Evolutionary conservation across 2,329 filamentous ascomycete genomes (phyloP), one percentile per base, ranked within the genome.

Genomic region (Penicillium vulpinum): DNA sequence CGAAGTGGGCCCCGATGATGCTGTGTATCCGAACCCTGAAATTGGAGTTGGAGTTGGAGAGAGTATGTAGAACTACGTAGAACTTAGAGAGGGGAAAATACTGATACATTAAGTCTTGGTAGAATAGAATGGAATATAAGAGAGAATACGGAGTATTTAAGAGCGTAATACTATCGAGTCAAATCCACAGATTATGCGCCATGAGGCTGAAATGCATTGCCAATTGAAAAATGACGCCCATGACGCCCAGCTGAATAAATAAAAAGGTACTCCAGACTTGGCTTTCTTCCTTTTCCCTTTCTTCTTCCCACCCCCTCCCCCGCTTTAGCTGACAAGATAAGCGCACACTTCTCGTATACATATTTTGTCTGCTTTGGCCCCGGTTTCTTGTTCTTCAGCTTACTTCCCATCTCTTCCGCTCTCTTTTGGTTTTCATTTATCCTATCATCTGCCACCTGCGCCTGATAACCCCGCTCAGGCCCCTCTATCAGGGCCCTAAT

Each of bases 401-500:
- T 55, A 50, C 54, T 38, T 52, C 43, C 51, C 28, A 36, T 48
- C 10, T 33, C 36, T n/a, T 21, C n/a, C 44, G 40, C 29, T 29
- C 57, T 40, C 21, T 54, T 29, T 56, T 43, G 9, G 57, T 58
- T 45, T 59, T 61, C 8, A 58, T 58, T 52, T 11, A 53, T 52
- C 45, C 58, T 40, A 70, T 65, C 52, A 54, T 51, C 66, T 51
- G 53, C 60, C 31, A 66, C 63, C 60, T 62, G 65, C 8, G 61
- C 60, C 41, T 63, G 61, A 44, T 58, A 59, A 36, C 13, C 47
- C 40, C 49, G 39, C 44, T 43, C 35, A 46, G 35, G 51, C 35
- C 58, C 40, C 51, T 60, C 29, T 38, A 33, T 56, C 26, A 55
- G 52, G 45, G 41, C 28, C 38, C 39, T 24, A 43, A 51, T 44